phyloP scores from a whole-genome alignment of 352 stramenopile genomes.

The Phytophthora tubulina region DNA sequence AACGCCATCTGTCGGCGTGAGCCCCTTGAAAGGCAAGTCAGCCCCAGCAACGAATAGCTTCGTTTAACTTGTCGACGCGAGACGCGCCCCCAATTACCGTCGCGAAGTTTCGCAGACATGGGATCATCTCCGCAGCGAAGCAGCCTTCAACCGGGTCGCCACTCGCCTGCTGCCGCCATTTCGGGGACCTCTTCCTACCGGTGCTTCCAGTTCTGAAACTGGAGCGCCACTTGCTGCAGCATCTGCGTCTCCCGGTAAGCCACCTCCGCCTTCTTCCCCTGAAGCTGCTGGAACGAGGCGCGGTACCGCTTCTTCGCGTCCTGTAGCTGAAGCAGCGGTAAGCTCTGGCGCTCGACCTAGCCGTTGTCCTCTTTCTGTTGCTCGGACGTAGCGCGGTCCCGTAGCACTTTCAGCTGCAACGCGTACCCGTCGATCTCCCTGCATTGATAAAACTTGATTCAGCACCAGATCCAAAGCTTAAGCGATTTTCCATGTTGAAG shows the following conservation, averaged over 20 bases:
- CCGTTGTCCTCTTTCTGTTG: conserved; percentile 7
- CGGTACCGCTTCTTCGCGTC: conserved; percentile 71
- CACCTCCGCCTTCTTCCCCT: conserved; percentile 65
- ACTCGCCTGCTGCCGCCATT: conserved; percentile 10
- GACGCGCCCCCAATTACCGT: neutral
- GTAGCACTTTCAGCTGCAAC: conserved; percentile 50
- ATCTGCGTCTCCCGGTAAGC: conserved; percentile 67
- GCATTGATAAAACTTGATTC: neutral
- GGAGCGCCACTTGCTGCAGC: conserved; percentile 60
- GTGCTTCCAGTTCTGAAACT: conserved; percentile 61
- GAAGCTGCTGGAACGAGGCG: conserved; percentile 53
- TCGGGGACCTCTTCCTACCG: conserved; percentile 13
- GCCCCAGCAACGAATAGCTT: conserved; percentile 2
- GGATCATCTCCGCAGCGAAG: neutral
- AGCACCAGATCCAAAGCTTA: neutral
- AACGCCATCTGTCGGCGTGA: too few relatives aligned
- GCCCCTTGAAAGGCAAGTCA: neutral
- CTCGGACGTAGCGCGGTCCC: conserved; percentile 8
- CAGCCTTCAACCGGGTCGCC: conserved; percentile 12
- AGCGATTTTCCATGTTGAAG: conserved; percentile 30
- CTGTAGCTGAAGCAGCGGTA: conserved; percentile 59
- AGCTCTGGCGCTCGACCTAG: conserved; percentile 10
- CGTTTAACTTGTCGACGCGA: neutral
- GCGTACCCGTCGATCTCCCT: conserved; percentile 65
- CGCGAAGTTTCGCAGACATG: neutral